Base-by-base conservation (phyloP, 441 rosid species). In the Erodium trifolium region DNA sequence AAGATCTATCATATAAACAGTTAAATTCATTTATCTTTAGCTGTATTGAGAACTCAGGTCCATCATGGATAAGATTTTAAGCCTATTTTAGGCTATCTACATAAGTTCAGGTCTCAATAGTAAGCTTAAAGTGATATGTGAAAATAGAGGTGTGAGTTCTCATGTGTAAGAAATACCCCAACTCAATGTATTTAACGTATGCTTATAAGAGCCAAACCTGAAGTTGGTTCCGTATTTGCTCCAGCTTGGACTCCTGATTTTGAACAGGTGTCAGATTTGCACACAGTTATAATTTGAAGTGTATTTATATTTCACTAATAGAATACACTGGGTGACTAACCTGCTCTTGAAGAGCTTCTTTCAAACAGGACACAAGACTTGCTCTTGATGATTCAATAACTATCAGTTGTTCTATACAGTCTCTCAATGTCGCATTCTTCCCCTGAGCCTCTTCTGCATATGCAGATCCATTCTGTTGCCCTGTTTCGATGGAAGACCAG, bases 291-390 rank as follows among this genome's bases (percentile, higher is more conserved):
- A 65, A 69, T 14, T 27, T 12, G 6, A 47, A 53, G 70, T 18
- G 37, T 63, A 35, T 6, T 41, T 60, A 65, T 11, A 5, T 43
- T 43, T 1, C 69, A 14, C 13, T 5, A 11, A 47, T 13, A 29
- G 60, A 53, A 41, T 27, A 77, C 68, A 72, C 68, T 29, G 39
- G 68, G 66, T 35, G 67, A 70, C 69, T 29, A 79, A 94, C 99
- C 97, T 94, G 91, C 78, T 92, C 99, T 68, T 81, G 90, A 67
- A 94, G 85, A 76, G 91, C 94, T 65, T 91, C 97, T 74, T 83
- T 87, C 73, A 94, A 79, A 70, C 78, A 77, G 71, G 87, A 78
- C 73, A 94, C 83, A 13, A 94, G 97, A 78, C 75, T 85, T 70
- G 79, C 82, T 84, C 90, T 84, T 17, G 89, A 80, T 68, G 90